Percentiles rank a stretch among this genome's conserved stretches.
phyloP scores from a whole-genome alignment of 768 basidiomycete genomes.

The Baorangia bicolor region DNA sequence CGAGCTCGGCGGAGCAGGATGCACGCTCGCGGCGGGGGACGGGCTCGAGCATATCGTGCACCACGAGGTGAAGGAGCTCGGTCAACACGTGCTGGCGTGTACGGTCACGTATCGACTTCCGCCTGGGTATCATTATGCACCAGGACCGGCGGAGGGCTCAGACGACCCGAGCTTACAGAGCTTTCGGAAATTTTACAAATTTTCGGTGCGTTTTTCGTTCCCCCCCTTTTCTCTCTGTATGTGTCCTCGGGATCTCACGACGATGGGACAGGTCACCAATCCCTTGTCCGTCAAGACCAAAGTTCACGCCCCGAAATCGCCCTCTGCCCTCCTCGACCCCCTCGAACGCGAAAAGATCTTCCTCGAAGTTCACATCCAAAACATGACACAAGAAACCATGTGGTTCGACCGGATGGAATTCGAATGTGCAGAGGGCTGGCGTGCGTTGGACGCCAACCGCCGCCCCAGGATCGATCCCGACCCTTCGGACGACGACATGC shows the following conservation, averaged over 20 bases:
- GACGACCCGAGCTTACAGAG: conserved; percentile 60
- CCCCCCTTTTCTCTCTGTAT: background rate
- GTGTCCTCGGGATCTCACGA: background rate
- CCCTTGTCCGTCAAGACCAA: conserved; percentile 95
- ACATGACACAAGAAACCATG: conserved; percentile 73
- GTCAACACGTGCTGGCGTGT: conserved; percentile 86
- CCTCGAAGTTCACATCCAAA: conserved; percentile 92
- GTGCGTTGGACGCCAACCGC: conserved; percentile 53
- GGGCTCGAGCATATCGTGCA: conserved; percentile 67
- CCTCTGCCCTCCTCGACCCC: conserved; percentile 64
- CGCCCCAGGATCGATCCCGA: background rate
- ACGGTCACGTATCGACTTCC: conserved; percentile 81
- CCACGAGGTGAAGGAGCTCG: conserved; percentile 93
- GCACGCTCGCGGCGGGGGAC: conserved; percentile 52
- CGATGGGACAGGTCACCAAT: conserved; percentile 70
- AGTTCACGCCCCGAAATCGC: conserved; percentile 74
- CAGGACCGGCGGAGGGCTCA: conserved; percentile 47
- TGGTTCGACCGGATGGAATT: conserved; percentile 81
- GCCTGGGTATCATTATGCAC: conserved; percentile 49
- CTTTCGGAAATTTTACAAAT: conserved; percentile 91
- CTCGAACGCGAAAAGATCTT: conserved; percentile 78
- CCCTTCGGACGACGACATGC: background rate
- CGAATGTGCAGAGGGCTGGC: conserved; percentile 70
- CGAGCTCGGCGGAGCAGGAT: conserved; percentile 58
- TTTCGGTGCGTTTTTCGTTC: conserved; percentile 56